Evolutionary conservation across 768 basidiomycete genomes (phyloP).

Genomic region (Trametes villosa): DNA sequence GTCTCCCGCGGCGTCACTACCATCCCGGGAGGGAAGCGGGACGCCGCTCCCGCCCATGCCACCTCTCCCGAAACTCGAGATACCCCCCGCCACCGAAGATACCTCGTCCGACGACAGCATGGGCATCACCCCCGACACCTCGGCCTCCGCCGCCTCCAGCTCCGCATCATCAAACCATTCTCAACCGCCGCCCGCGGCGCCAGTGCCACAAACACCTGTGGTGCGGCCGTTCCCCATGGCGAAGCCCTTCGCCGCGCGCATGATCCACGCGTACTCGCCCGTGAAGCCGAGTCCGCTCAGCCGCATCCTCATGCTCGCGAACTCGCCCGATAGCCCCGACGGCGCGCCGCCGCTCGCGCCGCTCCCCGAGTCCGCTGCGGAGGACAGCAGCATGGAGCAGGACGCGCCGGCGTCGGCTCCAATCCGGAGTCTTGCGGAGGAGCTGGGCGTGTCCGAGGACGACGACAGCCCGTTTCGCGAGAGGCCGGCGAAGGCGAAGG

Average conservation of each 20-base stretch:
- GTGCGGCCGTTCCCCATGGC: slow-evolving; percentile 66
- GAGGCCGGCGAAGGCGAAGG: slow-evolving; percentile 44
- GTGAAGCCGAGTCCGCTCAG: slow-evolving; percentile 80
- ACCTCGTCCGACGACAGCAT: slow-evolving; percentile 2
- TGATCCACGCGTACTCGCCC: slow-evolving; percentile 84
- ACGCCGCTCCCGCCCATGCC: slow-evolving; percentile 32
- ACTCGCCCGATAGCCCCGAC: slow-evolving; percentile 45
- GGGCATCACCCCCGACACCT: slow-evolving; percentile 5
- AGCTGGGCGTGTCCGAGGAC: slow-evolving; percentile 43
- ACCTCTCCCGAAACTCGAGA: slow-evolving; percentile 26
- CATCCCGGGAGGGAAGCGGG: slow-evolving; percentile 48
- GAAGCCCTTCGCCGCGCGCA: slow-evolving; percentile 68
- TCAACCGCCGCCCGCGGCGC: neutral
- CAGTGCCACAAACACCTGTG: slow-evolving; percentile 36
- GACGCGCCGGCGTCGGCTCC: slow-evolving; percentile 14
- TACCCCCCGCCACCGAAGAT: slow-evolving; percentile 19
- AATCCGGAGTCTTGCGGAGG: slow-evolving; percentile 40
- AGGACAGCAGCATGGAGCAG: slow-evolving; percentile 15
- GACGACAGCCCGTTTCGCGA: slow-evolving; percentile 57
- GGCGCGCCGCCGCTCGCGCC: slow-evolving; percentile 22
- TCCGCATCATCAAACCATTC: neutral
- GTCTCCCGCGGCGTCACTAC: slow-evolving; percentile 69
- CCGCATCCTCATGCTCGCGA: slow-evolving; percentile 71
- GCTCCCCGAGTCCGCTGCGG: slow-evolving; percentile 25
- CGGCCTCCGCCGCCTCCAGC: neutral